Evolutionary conservation across 345 rosid genomes (phyloP).

Genomic region (Passiflora organensis): DNA sequence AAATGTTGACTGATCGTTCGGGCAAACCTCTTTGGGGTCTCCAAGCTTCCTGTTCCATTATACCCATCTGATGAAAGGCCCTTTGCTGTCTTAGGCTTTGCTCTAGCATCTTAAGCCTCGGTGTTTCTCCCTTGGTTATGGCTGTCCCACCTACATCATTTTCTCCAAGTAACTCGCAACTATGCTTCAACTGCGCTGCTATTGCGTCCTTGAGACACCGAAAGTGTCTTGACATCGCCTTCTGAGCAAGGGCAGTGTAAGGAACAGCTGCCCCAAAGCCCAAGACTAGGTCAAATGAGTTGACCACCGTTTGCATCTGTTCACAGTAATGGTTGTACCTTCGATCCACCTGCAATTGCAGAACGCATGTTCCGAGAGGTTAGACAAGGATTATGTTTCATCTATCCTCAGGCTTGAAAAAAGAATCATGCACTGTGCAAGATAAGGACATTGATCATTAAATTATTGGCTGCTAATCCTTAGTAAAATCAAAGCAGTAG

Average conservation of each 20-base stretch:
- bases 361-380: slow-evolving; percentile 11
- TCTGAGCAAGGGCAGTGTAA: slow-evolving; percentile 89
- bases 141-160: slow-evolving; percentile 70
- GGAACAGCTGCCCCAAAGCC: slow-evolving; percentile 87
- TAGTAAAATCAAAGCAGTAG: no score
- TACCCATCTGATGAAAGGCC: slow-evolving; percentile 89
- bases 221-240: slow-evolving; percentile 97
- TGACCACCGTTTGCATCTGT: slow-evolving; percentile 96
- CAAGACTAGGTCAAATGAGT: slow-evolving; percentile 90
- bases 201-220: slow-evolving; percentile 87
- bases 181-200: slow-evolving; percentile 59
- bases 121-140: slow-evolving; percentile 89
- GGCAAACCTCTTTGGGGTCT: slow-evolving; percentile 95
- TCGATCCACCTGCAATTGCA: slow-evolving; percentile 72
- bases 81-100: slow-evolving; percentile 89
- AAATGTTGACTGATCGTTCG: slow-evolving; percentile 88
- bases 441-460: no score
- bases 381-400: background rate
- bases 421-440: no score
- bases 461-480: no score
- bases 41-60: slow-evolving; percentile 99
- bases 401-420: no score
- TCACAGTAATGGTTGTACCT: slow-evolving; percentile 91
- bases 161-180: slow-evolving; percentile 76
- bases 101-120: slow-evolving; percentile 71